These are phyloP conservation scores for Bipolaris oryzae DNA, from an alignment of 2,329 filamentous ascomycete genomes.

Conservation along the genomic window DNA sequence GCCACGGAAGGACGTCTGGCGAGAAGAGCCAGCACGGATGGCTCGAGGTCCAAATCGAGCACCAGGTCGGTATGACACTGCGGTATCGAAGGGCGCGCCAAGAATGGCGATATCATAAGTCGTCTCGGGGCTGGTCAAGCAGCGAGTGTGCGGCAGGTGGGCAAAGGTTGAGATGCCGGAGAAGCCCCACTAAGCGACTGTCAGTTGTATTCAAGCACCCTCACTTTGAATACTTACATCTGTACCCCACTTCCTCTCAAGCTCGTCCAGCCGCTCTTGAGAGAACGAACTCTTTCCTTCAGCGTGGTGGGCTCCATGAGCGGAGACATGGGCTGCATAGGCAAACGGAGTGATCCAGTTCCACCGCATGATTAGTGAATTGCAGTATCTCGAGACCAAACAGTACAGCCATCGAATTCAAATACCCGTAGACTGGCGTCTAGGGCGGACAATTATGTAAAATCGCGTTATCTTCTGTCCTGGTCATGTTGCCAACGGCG, in stretches of 20 bases:
- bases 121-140: slow-evolving; percentile 54
- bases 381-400: background rate
- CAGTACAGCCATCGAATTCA: background rate
- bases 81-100: slow-evolving; percentile 58
- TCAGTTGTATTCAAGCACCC: slow-evolving; percentile 6
- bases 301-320: slow-evolving; percentile 39
- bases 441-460: slow-evolving; percentile 40
- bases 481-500: slow-evolving; percentile 22
- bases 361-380: slow-evolving; percentile 25
- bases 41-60: slow-evolving; percentile 83
- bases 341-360: slow-evolving; percentile 18
- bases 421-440: slow-evolving; percentile 13
- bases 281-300: slow-evolving; percentile 33
- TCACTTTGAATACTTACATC: slow-evolving; percentile 37
- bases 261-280: slow-evolving; percentile 38
- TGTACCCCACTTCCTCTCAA: slow-evolving; percentile 51
- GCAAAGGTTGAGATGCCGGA: slow-evolving; percentile 68
- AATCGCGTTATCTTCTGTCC: slow-evolving; percentile 29
- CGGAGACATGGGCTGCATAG: slow-evolving; percentile 25
- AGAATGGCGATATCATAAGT: slow-evolving; percentile 57
- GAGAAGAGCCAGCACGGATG: slow-evolving; percentile 81
- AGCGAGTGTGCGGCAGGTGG: slow-evolving; percentile 56
- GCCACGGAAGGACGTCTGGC: slow-evolving; percentile 79
- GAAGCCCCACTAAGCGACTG: slow-evolving; percentile 63
- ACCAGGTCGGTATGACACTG: slow-evolving; percentile 53